Evolutionary conservation across 495 filamentous ascomycete genomes (phyloP).

Genomic region (Rhypophila decipiens): DNA sequence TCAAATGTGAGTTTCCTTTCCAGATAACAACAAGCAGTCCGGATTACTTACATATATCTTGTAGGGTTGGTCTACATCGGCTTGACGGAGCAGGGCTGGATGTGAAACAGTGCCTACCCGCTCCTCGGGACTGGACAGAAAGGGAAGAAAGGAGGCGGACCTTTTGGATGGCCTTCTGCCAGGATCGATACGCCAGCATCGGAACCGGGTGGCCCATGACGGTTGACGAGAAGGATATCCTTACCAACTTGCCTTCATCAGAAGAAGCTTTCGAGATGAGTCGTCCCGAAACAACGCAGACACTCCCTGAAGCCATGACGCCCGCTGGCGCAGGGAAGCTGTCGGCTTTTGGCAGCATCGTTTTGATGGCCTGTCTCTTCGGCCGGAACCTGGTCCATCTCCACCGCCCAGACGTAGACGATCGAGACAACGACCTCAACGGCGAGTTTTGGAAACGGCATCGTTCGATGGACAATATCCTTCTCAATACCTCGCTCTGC

Average conservation of each 20-base stretch:
- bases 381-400: conserved; percentile 92
- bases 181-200: conserved; percentile 91
- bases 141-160: conserved; percentile 83
- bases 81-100: conserved; percentile 81
- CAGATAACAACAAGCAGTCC: neutral
- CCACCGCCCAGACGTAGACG: conserved; percentile 78
- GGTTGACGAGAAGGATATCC: conserved; percentile 86
- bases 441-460: conserved; percentile 97
- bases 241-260: conserved; percentile 74
- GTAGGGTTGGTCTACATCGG: conserved; percentile 77
- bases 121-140: conserved; percentile 88
- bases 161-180: conserved; percentile 89
- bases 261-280: conserved; percentile 86
- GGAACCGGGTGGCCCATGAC: conserved; percentile 97
- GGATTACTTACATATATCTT: conserved; percentile 11
- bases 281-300: conserved; percentile 61
- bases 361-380: conserved; percentile 81
- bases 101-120: conserved; percentile 84
- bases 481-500: conserved; percentile 77
- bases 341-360: conserved; percentile 73
- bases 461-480: conserved; percentile 78
- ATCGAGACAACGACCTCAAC: conserved; percentile 81
- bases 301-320: conserved; percentile 65
- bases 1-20: conserved; percentile 66
- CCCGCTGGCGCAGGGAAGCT: conserved; percentile 63